Percentiles rank a stretch among this genome's conserved stretches.
Conservation (phyloP, 768 basidiomycete genomes). For the Russula sp. region DNA sequence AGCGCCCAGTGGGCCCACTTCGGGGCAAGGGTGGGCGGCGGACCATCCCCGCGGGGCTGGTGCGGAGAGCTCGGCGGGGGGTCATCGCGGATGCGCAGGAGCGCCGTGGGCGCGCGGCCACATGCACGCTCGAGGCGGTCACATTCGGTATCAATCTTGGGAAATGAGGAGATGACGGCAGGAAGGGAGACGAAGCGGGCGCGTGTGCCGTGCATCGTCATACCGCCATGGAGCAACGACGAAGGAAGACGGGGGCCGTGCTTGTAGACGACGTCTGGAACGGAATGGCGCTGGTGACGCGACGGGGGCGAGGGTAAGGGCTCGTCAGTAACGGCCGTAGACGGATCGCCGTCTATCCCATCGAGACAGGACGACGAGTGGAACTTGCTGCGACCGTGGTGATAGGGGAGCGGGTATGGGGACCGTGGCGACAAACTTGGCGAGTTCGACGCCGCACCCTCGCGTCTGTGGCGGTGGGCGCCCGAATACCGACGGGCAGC, state of each 20-base stretch:
- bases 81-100: conserved; percentile 6
- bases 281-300: conserved; percentile 6
- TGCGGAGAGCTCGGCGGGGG: conserved; percentile 16
- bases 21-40: conserved; percentile 8
- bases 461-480: conserved; percentile 11
- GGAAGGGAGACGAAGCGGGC: conserved; percentile 19
- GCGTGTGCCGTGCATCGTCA: conserved; percentile 3
- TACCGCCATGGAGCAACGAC: neutral
- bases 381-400: neutral
- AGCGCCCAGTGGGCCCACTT: conserved; percentile 20
- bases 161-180: neutral
- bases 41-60: conserved; percentile 10
- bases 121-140: conserved; percentile 21
- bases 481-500: conserved; percentile 10
- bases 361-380: neutral
- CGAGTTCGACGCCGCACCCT: neutral
- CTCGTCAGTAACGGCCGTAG: neutral
- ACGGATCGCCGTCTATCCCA: neutral
- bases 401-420: conserved; percentile 17
- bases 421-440: conserved; percentile 8
- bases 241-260: conserved; percentile 12
- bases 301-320: neutral
- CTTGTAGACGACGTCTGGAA: conserved; percentile 8
- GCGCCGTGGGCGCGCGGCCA: conserved; percentile 7
- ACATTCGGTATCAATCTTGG: conserved; percentile 12